These are phyloP conservation scores for Hypoxylon sp. DNA, from an alignment of 2,329 filamentous ascomycete genomes.

Conservation along the genomic window DNA sequence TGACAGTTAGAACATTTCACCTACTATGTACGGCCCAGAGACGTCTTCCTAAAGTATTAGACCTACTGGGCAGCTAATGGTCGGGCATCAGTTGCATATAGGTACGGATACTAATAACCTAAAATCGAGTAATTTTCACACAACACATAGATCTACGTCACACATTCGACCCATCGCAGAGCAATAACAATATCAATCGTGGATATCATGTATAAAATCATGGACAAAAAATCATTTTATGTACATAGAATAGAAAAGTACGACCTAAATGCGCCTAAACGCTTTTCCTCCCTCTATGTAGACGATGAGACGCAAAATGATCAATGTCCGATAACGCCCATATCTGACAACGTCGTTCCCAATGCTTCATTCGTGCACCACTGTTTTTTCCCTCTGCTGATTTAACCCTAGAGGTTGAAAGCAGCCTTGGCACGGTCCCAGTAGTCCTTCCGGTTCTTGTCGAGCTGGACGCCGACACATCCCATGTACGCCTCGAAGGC, in stretches of 20 bases:
- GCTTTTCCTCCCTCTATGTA: slow-evolving; percentile 2
- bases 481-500: slow-evolving; percentile 64
- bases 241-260: slow-evolving; percentile 31
- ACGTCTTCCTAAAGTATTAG: no score
- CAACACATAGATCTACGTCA: no score
- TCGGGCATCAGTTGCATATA: no score
- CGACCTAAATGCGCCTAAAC: slow-evolving; percentile 4
- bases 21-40: no score
- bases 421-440: slow-evolving; percentile 64
- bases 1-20: no score
- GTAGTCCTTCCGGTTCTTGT: slow-evolving; percentile 57
- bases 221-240: slow-evolving; percentile 21
- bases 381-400: background rate
- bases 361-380: background rate
- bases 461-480: slow-evolving; percentile 61
- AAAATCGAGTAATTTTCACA: no score
- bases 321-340: slow-evolving; percentile 13
- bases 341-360: slow-evolving; percentile 7
- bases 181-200: background rate
- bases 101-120: no score
- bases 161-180: background rate
- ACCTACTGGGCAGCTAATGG: no score
- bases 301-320: slow-evolving; percentile 20
- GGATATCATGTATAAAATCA: slow-evolving; percentile 12
- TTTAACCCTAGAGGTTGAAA: slow-evolving; percentile 57